Conservation (phyloP, 2,329 filamentous ascomycete species). For the Leptodontidium sp. region DNA sequence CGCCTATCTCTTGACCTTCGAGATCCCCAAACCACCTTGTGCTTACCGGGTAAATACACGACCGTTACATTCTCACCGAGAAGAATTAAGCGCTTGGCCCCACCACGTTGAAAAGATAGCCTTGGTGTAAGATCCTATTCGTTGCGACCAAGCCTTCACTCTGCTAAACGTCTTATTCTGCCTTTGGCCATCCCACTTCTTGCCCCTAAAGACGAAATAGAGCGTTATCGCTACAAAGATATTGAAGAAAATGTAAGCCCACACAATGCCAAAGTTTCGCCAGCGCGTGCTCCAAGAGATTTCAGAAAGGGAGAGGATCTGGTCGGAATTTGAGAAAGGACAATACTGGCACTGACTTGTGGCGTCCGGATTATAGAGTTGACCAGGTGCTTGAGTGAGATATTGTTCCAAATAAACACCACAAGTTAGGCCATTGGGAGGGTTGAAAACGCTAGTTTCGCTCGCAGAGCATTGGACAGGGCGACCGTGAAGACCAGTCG, state of each 20-base stretch:
- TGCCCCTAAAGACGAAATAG: slow-evolving; percentile 58
- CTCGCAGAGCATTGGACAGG: slow-evolving; percentile 70
- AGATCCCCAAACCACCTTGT: too few species aligned
- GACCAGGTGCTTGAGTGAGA: slow-evolving; percentile 58
- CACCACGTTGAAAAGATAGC: too few species aligned
- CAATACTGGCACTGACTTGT: slow-evolving; percentile 60
- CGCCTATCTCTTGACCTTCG: too few species aligned
- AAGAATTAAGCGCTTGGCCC: too few species aligned
- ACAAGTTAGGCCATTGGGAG: slow-evolving; percentile 66
- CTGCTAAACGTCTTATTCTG: neutral
- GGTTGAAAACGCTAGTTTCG: slow-evolving; percentile 74
- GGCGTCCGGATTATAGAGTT: slow-evolving; percentile 28
- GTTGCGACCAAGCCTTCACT: too few species aligned
- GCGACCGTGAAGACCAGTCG: slow-evolving; percentile 50
- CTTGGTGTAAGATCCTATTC: too few species aligned
- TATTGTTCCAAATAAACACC: slow-evolving; percentile 63
- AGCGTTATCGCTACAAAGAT: slow-evolving; percentile 58
- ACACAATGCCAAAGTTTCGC: slow-evolving; percentile 72
- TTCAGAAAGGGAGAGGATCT: slow-evolving; percentile 56
- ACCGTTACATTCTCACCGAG: too few species aligned
- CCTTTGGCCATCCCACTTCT: slow-evolving; percentile 24
- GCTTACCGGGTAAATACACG: too few species aligned
- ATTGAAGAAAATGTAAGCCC: slow-evolving; percentile 64
- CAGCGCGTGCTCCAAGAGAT: slow-evolving; percentile 66
- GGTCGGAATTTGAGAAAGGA: slow-evolving; percentile 58